These are phyloP conservation scores for Bolboschoenoplectus hybrid DNA, from an alignment of 202 grass and related monocot species.

Conservation along the genomic window DNA sequence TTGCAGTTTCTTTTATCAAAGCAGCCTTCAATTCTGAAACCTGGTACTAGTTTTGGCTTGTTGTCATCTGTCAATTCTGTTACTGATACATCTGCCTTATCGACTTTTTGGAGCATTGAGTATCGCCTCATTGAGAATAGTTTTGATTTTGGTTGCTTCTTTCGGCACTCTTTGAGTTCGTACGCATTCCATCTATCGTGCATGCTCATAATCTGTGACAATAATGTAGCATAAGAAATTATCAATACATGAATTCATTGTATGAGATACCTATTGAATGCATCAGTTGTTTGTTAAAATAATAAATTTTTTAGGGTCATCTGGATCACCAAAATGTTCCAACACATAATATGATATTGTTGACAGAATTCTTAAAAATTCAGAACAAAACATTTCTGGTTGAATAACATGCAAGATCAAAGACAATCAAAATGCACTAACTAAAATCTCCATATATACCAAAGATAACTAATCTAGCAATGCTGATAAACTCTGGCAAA, in stretches of 20 bases:
- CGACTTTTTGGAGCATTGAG: background rate
- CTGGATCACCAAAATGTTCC: background rate
- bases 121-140: conserved; percentile 38
- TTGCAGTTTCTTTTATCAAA: conserved; percentile 56
- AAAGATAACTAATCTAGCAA: background rate
- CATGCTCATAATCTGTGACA: conserved; percentile 36
- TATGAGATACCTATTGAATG: background rate
- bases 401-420: background rate
- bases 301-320: background rate
- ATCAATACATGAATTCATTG: background rate
- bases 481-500: background rate
- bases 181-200: conserved; percentile 41
- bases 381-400: background rate
- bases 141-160: background rate
- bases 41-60: conserved; percentile 15
- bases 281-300: background rate
- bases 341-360: background rate
- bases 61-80: background rate
- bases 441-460: too few relatives aligned
- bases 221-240: background rate
- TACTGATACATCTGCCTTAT: conserved; percentile 27
- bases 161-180: conserved; percentile 29
- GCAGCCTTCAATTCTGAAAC: conserved; percentile 48
- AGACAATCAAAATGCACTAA: too few relatives aligned
- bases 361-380: background rate